Conservation (phyloP, 495 filamentous ascomycete species). For the Pyrenula massariospora region DNA sequence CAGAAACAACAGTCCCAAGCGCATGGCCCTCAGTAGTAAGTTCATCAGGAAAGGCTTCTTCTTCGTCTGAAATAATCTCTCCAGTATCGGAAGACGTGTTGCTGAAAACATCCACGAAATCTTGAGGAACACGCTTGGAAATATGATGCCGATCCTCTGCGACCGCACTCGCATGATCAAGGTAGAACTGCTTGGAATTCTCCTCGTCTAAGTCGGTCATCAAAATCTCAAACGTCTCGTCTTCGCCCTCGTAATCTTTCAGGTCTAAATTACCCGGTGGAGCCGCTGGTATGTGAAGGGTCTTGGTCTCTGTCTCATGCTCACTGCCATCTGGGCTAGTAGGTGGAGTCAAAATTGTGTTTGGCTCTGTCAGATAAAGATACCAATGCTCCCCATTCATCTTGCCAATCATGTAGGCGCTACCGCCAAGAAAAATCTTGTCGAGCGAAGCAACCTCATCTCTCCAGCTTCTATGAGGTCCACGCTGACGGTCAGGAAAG, state of each 20-base stretch:
- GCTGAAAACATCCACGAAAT: constrained; percentile 67
- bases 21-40: constrained; percentile 88
- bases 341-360: constrained; percentile 72
- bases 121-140: constrained; percentile 33
- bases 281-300: constrained; percentile 38
- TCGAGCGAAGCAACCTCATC: constrained; percentile 90
- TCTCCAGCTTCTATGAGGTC: constrained; percentile 94
- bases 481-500: constrained; percentile 87
- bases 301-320: constrained; percentile 55
- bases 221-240: constrained; percentile 93
- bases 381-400: constrained; percentile 99
- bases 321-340: constrained; percentile 50
- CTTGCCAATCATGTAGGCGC: constrained; percentile 98
- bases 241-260: constrained; percentile 33
- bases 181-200: constrained; percentile 93
- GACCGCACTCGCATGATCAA: constrained; percentile 82
- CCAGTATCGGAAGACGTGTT: constrained; percentile 61
- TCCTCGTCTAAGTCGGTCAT: constrained; percentile 95
- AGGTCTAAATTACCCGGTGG: constrained; percentile 20
- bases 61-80: constrained; percentile 41
- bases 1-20: constrained; percentile 84
- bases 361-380: constrained; percentile 85
- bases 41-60: constrained; percentile 52
- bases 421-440: constrained; percentile 78
- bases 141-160: constrained; percentile 65